These are phyloP conservation scores for Paspalum vaginatum DNA, from an alignment of 176 grass and related monocot species.

Conservation along the genomic window DNA sequence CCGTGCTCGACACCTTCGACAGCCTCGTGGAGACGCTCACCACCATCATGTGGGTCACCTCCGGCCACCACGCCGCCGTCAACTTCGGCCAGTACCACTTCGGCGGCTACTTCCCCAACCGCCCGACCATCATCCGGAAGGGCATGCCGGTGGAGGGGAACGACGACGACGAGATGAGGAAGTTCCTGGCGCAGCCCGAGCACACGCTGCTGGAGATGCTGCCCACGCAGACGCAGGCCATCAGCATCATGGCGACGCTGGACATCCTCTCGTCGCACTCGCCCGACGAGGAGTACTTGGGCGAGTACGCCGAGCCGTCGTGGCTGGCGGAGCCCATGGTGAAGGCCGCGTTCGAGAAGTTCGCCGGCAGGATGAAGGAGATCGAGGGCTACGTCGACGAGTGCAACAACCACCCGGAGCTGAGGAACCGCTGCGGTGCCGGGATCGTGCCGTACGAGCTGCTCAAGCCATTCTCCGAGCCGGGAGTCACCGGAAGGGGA, in stretches of 20 bases:
- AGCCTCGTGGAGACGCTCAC: conserved; percentile 55
- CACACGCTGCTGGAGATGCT: conserved; percentile 52
- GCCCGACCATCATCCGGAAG: conserved; percentile 61
- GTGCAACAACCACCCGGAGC: conserved; percentile 52
- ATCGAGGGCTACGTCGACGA: conserved; percentile 75
- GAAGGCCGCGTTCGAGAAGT: conserved; percentile 76
- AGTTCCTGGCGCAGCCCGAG: conserved; percentile 63
- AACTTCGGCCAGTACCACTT: conserved; percentile 95
- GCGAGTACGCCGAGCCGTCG: conserved; percentile 51
- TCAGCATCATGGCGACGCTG: conserved; percentile 69
- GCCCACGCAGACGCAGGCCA: conserved; percentile 74
- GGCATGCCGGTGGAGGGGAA: conserved; percentile 78
- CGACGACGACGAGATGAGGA: conserved; percentile 16
- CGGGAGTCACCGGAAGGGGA: conserved; percentile 84
- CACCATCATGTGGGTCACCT: conserved; percentile 87
- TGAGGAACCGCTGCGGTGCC: conserved; percentile 75
- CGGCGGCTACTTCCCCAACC: conserved; percentile 91
- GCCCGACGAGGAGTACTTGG: conserved; percentile 90
- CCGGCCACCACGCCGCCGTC: conserved; percentile 78
- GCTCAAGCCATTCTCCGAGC: conserved; percentile 74
- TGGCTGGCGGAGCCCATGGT: conserved; percentile 67
- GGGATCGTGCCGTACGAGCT: conserved; percentile 90
- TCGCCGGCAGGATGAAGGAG: conserved; percentile 72
- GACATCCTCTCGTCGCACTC: conserved; percentile 84
- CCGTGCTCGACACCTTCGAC: conserved; percentile 44